A percentile compares a stretch with the other conserved stretches of the same genome.
Conservation (phyloP, 148 eudicot genomes). For the Drosera capensis region DNA sequence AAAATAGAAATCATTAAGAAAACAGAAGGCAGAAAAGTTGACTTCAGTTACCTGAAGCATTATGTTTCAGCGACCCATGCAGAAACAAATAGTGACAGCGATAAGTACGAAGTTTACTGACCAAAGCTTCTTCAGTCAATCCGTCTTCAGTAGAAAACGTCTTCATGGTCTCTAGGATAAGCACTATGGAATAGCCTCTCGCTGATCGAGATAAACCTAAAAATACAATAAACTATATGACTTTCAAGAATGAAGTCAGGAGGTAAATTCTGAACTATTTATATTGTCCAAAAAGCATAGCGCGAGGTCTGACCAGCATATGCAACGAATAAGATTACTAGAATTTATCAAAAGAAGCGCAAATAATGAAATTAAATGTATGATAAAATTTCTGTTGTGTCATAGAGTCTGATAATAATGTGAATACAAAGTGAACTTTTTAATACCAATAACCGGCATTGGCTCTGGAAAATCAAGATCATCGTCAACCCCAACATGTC, state of each 20-base stretch:
- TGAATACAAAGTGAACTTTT: background rate
- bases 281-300: no score
- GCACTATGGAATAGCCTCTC: constrained; percentile 70
- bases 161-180: constrained; percentile 90
- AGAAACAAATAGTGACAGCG: constrained; percentile 80
- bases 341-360: no score
- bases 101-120: constrained; percentile 90
- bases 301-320: no score
- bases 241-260: no score
- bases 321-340: no score
- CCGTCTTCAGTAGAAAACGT: constrained; percentile 85
- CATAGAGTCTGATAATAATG: background rate
- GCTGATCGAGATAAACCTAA: constrained; percentile 93
- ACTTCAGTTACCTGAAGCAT: constrained; percentile 59
- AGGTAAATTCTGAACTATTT: no score
- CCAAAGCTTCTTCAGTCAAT: constrained; percentile 92
- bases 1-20: no score
- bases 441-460: constrained; percentile 94
- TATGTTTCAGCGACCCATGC: constrained; percentile 66
- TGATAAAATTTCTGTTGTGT: no score
- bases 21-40: background rate
- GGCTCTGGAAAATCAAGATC: constrained; percentile 99
- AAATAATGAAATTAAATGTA: no score
- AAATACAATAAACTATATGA: background rate
- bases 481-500: constrained; percentile 77